A percentile compares a stretch with the other conserved stretches of the same genome.
Evolutionary conservation across 306 rosid species (phyloP).

Genomic region (Acacia confusa): DNA sequence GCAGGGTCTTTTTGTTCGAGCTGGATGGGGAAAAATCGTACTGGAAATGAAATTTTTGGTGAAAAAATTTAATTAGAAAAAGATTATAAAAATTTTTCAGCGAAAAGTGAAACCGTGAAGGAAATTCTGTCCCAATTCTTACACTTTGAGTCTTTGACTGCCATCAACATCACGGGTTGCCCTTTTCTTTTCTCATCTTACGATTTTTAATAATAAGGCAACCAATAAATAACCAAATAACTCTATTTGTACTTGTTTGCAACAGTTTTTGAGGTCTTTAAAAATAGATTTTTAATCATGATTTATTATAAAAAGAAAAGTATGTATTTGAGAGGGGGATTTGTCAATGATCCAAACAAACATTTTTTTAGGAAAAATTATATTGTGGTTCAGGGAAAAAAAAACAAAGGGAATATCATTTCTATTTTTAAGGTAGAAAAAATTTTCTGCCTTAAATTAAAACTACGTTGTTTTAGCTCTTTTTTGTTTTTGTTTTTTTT

Average conservation of each 20-base stretch:
- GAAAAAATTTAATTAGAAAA: background rate
- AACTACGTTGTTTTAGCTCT: too few species aligned
- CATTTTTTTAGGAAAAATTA: too few species aligned
- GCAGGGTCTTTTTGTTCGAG: conserved; percentile 37
- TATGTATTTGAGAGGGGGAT: too few species aligned
- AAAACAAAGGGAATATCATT: too few species aligned
- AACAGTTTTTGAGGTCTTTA: too few species aligned
- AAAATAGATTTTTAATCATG: too few species aligned
- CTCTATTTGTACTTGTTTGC: background rate
- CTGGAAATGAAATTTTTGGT: background rate
- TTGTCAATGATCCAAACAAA: too few species aligned
- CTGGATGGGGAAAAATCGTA: conserved; percentile 37
- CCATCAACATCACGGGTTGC: background rate
- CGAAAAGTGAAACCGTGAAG: conserved; percentile 29
- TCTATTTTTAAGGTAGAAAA: too few species aligned
- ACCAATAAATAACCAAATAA: background rate
- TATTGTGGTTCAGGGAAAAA: too few species aligned
- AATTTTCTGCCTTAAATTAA: too few species aligned
- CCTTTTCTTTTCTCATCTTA: background rate
- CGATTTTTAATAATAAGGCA: background rate
- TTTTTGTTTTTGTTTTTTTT: too few species aligned
- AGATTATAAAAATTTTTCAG: background rate
- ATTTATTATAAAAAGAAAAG: too few species aligned
- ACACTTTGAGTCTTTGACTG: conserved; percentile 33
- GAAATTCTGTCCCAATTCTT: conserved; percentile 37